Evolutionary conservation across 768 basidiomycete genomes (phyloP), one percentile per base, ranked within the genome.

Genomic region (Naganishia vaughanmartiniae): DNA sequence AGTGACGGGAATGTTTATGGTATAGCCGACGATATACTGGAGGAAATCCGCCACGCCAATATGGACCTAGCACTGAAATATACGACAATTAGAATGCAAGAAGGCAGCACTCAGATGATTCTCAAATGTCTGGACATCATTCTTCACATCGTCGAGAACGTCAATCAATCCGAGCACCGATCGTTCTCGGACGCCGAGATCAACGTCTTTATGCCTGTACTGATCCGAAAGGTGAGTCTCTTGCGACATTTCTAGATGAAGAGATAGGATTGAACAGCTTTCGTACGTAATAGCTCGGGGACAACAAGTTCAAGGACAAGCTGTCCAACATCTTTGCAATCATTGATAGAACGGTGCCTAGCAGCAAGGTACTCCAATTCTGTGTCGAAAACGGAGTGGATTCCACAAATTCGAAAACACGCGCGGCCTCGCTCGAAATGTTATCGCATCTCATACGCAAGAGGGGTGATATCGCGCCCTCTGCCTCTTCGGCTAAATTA

Each of bases 41-140:
- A 86, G 77, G 85, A 85, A 45, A 82, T 89, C 26, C 88, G 91
- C 69, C 76, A 95, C 54, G 90, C 92, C 31, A 97, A 93, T 77
- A 87, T 92, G 55, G 96, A 99, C 80, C 84, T 98, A 39, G 87
- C 90, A 1, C 83, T 98, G 77, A 98, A 98, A 84, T 99, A 98
- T 74, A 87, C 89, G 33, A 95, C 93, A 1, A 87, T 97, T 76
- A 90, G 91, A 75, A 86, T 89, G 28, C 89, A 95, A 65, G 75
- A 76, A 69, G 74, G 73, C 9, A 76, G 73, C 60, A 74, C 75
- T 4, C 73, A 74, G 56, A 72, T 72, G 71, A 63, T 72, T 12
- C 45, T 72, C 31, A 72, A 90, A 79, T 94, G 93, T 76, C 81
- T 99, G 74, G 95, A 98, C 72, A 87, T 91, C 42, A 85, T 93